Conservation (phyloP, 352 stramenopile species). For the Pythium monospermum region DNA sequence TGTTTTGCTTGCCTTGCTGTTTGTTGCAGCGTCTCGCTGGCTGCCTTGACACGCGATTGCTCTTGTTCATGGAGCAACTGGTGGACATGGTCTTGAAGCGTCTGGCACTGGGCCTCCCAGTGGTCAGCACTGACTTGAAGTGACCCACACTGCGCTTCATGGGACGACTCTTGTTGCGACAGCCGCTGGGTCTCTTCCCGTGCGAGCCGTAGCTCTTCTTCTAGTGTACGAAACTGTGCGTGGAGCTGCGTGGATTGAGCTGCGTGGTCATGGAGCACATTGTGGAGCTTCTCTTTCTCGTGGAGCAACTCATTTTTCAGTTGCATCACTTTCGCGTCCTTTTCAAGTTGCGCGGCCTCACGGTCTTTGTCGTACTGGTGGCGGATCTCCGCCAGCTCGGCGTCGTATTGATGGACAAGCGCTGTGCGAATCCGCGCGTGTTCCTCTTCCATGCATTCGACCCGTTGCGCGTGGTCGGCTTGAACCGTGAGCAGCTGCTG, state of each 20-base stretch:
- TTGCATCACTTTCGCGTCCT: slow-evolving; percentile 6
- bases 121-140: slow-evolving; percentile 9
- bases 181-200: slow-evolving; percentile 5
- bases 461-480: slow-evolving; percentile 35
- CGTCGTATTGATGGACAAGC: slow-evolving; percentile 27
- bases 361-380: too few relatives aligned
- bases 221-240: background rate
- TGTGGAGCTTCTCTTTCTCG: background rate
- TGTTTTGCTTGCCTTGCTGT: too few relatives aligned
- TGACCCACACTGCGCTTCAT: background rate
- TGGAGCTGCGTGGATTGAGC: slow-evolving; percentile 8
- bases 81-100: slow-evolving; percentile 13
- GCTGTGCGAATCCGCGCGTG: slow-evolving; percentile 33
- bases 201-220: background rate
- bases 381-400: too few relatives aligned
- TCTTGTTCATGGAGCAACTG: slow-evolving; percentile 17
- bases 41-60: background rate
- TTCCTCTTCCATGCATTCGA: slow-evolving; percentile 26
- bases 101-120: slow-evolving; percentile 15
- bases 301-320: slow-evolving; percentile 17
- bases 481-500: slow-evolving; percentile 39
- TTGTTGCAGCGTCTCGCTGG: too few relatives aligned
- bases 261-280: slow-evolving; percentile 23
- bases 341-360: too few relatives aligned
- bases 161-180: slow-evolving; percentile 4